These are phyloP conservation scores for Erigeron canadensis DNA, from an alignment of 129 eudicot genomes.

Conservation along the genomic window DNA sequence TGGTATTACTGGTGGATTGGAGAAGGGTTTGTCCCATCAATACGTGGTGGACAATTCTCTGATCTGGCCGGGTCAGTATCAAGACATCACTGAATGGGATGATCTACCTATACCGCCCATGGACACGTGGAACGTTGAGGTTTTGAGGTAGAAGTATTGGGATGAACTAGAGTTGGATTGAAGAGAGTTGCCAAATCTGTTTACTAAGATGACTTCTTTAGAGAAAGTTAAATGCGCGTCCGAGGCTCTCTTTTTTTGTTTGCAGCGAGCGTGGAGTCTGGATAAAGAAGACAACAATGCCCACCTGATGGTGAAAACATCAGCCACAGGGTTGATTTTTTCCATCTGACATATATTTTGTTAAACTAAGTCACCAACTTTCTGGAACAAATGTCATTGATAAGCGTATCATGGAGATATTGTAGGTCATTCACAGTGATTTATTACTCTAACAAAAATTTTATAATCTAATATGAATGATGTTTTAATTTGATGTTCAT, in stretches of 20 bases:
- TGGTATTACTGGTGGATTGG: conserved; percentile 54
- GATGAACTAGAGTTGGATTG: conserved; percentile 45
- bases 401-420: too few relatives aligned
- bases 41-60: conserved; percentile 49
- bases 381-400: too few relatives aligned
- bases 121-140: conserved; percentile 35
- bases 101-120: conserved; percentile 1
- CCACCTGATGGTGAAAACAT: too few relatives aligned
- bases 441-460: too few relatives aligned
- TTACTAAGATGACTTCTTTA: conserved; percentile 39
- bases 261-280: conserved; percentile 52
- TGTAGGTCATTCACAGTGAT: too few relatives aligned
- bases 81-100: conserved; percentile 4
- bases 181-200: conserved; percentile 36
- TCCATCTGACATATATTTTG: too few relatives aligned
- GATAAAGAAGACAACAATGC: conserved; percentile 11
- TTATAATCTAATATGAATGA: too few relatives aligned
- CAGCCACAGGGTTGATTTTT: too few relatives aligned
- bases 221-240: conserved; percentile 48
- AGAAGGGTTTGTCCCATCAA: conserved; percentile 27
- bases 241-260: conserved; percentile 45
- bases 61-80: conserved; percentile 37
- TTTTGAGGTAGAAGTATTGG: conserved; percentile 50
- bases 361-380: too few relatives aligned
- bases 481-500: neutral